Conservation (phyloP, 1,284 basidiomycete genomes). For the Melampsora occidentalis region DNA sequence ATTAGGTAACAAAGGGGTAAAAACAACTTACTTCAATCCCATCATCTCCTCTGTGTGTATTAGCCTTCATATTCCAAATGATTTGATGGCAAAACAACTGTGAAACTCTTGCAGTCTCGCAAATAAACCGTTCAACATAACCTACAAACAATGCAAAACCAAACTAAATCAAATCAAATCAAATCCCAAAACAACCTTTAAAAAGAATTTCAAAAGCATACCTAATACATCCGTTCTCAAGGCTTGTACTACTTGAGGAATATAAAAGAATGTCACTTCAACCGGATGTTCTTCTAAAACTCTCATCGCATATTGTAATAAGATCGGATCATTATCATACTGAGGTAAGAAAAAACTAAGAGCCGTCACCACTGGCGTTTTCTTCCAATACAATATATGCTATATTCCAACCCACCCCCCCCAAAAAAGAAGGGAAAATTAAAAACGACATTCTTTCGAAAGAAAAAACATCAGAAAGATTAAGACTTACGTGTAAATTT, state of each 20-base stretch:
- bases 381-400: slow-evolving; percentile 43
- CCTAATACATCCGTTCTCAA: slow-evolving; percentile 82
- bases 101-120: slow-evolving; percentile 94
- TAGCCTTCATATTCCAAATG: slow-evolving; percentile 99
- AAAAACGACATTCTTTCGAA: background rate
- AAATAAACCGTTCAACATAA: slow-evolving; percentile 93
- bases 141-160: slow-evolving; percentile 57
- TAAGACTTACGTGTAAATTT: slow-evolving; percentile 29
- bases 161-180: too few relatives aligned
- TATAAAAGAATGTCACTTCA: slow-evolving; percentile 95
- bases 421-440: background rate
- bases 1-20: background rate
- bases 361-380: slow-evolving; percentile 42
- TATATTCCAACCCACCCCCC: background rate
- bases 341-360: slow-evolving; percentile 59
- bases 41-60: slow-evolving; percentile 87
- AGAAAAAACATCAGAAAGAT: too few relatives aligned
- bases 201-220: slow-evolving; percentile 53
- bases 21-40: slow-evolving; percentile 67
- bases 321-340: slow-evolving; percentile 75
- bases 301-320: slow-evolving; percentile 95
- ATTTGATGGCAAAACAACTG: slow-evolving; percentile 99
- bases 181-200: background rate
- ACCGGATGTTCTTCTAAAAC: slow-evolving; percentile 93
- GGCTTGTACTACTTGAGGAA: slow-evolving; percentile 96